Base-by-base conservation (phyloP, 2,329 filamentous ascomycete species). In the Pyrenochaeta sp. region DNA sequence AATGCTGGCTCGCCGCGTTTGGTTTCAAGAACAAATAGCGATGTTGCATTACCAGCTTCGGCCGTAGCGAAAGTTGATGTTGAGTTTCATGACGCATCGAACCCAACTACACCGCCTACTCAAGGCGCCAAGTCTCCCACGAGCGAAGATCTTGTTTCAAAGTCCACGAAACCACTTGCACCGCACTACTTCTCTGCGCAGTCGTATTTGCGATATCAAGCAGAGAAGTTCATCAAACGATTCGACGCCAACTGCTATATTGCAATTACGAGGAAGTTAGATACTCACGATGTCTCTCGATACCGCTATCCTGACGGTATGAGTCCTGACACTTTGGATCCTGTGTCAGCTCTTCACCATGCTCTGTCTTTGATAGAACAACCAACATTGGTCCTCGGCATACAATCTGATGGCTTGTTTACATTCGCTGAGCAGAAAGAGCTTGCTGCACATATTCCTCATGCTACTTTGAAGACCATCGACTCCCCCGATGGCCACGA, bases 231-330 rank as follows among this genome's bases (percentile, higher is more conserved):
- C 71, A 95, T 98, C 69, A 93, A 91, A 77, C 91, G 95, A 9
- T 99, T 98, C 77, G 95, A 99, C 78, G 92, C 93, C 71, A 99
- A 99, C 78, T 99, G 95, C 81, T 99, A 99, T 81, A 98, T 99
- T 68, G 93, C 95, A 66, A 97, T 99, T 78, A 98, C 95, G 4
- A 90, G 95, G 71, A 99, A 99, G 79, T 86, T 99, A 15, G 95
- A 99, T 76, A 98, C 95, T 0, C 95, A 99, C 78, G 95, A 99
- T 75, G 88, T 99, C 27, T 96, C 93, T 13, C 87, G 93, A 42
- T 87, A 89, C 73, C 90, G 94, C 5, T 81, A 77, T 75, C 34
- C 81, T 72, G 66, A 70, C 32, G 73, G 71, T 10, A 48, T 60
- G 40, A 63, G 68, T 32, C 64, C 72, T 9, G 68, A 74, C 5